Evolutionary conservation across 1,139 yeast species (phyloP).

Genomic region (Geotrichum aggregatum): DNA sequence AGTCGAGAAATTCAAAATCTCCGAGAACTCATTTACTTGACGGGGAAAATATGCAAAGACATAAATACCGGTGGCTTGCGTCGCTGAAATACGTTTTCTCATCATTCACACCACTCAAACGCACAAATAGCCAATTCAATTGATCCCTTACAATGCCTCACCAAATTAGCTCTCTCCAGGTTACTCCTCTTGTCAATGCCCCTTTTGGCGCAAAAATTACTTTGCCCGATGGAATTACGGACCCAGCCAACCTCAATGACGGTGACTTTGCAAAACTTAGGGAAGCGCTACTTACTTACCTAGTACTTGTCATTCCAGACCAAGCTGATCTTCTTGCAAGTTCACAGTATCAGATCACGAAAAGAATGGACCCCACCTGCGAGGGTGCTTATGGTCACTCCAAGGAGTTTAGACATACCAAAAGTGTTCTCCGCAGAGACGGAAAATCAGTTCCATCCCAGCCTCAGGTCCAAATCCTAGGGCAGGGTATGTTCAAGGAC

Average conservation of each 20-base stretch:
- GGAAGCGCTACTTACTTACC: conserved; percentile 59
- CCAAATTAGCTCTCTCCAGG: conserved; percentile 3
- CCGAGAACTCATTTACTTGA: no score
- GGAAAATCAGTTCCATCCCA: conserved; percentile 73
- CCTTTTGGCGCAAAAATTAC: conserved; percentile 64
- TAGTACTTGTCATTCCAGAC: conserved; percentile 67
- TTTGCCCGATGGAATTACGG: conserved; percentile 63
- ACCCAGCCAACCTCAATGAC: conserved; percentile 63
- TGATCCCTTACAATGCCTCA: conserved; percentile 14
- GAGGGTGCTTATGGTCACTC: conserved; percentile 76
- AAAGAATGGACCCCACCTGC: conserved; percentile 71
- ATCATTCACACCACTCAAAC: background rate
- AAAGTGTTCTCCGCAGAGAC: conserved; percentile 72
- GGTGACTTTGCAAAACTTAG: conserved; percentile 58
- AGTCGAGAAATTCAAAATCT: no score
- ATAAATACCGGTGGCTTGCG: no score
- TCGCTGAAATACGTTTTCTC: background rate
- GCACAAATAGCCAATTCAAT: background rate
- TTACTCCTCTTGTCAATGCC: conserved; percentile 45
- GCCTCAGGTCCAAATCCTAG: conserved; percentile 85
- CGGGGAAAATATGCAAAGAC: no score
- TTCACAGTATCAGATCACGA: conserved; percentile 68
- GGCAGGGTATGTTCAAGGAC: conserved; percentile 65
- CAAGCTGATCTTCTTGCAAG: conserved; percentile 62
- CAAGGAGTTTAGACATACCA: conserved; percentile 71